Conservation (phyloP, 345 rosid genomes). For the Salix dunnii region DNA sequence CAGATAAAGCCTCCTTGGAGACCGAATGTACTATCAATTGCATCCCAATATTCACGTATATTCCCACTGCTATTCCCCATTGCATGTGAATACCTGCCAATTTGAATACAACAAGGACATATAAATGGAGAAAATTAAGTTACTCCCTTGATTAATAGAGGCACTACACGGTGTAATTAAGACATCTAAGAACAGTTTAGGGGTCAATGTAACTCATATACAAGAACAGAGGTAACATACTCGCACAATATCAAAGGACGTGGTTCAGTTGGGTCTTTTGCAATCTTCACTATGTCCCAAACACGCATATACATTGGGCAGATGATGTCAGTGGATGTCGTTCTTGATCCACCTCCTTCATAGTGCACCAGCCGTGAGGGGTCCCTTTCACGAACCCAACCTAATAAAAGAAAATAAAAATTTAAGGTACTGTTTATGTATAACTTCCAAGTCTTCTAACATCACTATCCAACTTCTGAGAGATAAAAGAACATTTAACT, state of each 20-base stretch:
- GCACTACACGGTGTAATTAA: neutral
- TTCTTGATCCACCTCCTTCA: constrained; percentile 98
- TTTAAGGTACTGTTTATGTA: neutral
- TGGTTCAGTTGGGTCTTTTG: constrained; percentile 73
- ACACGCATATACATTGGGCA: constrained; percentile 99
- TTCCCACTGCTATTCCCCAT: constrained; percentile 98
- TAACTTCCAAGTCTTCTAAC: neutral
- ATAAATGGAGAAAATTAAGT: constrained; percentile 19
- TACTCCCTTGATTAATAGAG: neutral
- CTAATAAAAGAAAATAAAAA: constrained; percentile 31
- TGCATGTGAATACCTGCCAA: constrained; percentile 88
- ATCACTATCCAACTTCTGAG: neutral
- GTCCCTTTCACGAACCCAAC: constrained; percentile 90
- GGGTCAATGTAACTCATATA: neutral
- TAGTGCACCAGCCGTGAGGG: constrained; percentile 76
- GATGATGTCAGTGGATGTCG: constrained; percentile 80
- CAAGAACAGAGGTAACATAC: constrained; percentile 47
- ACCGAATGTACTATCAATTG: constrained; percentile 87
- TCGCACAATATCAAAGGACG: constrained; percentile 99
- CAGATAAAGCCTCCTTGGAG: constrained; percentile 99
- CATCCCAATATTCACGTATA: constrained; percentile 86
- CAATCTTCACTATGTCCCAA: constrained; percentile 93
- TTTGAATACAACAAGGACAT: constrained; percentile 16
- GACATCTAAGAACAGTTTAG: constrained; percentile 9
- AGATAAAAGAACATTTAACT: neutral